Evolutionary conservation across 805 yeast species (phyloP), one percentile per base, ranked within the genome.

Genomic region (Wickerhamiella lipophila): DNA sequence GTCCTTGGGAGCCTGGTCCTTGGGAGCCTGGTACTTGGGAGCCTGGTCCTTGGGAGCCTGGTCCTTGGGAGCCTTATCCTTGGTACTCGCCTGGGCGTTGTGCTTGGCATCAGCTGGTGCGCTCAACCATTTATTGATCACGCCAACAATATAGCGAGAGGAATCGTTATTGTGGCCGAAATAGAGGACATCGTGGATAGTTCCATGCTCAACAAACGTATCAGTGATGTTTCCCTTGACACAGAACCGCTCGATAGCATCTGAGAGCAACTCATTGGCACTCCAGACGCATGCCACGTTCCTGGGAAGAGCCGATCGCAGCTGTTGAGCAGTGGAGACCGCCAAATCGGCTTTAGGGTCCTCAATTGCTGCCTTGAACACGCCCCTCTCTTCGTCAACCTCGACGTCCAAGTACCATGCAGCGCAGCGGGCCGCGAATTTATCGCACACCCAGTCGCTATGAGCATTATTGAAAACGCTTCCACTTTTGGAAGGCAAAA

Each of bases 131-230:
- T 32, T 16, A 22, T 21, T 32, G 29, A 43, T 3, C 7, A 19
- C 19, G 19, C 38, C 46, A n/a, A 43, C 3, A 30, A 43, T 18
- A 23, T 13, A 43, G 30, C 26, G 23, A 11, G 47, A 35, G 18
- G 34, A 22, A 12, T 18, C 42, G 26, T 44, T 44, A 16, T 44
- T 44, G 42, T 44, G 47, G 18, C 47, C 47, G 26, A 44, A 44
- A 35, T 44, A 44, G 8, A 36, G 41, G 19, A 47, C 19, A 18
- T 47, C 49, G 27, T 47, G 49, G 9, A 47, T 27, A 4, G 38
- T 26, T 30, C 41, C 45, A 6, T 19, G 22, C 30, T 40, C 49
- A 4, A 26, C 27, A 19, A 35, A 23, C 12, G 42, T 30, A 21
- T 29, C 45, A n/a, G 34, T 40, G 26, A 47, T 40, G 34, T 27